phyloP scores from a whole-genome alignment of 352 stramenopile species.

The Poterioochromonas sp. region DNA sequence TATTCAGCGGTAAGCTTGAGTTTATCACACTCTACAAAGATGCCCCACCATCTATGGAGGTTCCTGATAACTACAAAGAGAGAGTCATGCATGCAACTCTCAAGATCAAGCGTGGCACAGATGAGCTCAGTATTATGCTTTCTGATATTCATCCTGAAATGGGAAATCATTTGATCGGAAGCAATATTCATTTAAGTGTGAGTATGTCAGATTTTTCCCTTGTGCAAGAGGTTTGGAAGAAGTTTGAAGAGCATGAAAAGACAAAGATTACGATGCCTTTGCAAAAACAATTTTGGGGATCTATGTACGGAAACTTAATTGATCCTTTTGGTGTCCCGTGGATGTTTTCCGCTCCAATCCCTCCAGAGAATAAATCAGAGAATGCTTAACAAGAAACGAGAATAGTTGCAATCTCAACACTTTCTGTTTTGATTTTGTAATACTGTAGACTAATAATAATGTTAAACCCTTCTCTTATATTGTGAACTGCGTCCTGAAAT shows the following conservation, averaged over 20 bases:
- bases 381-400: too few relatives aligned
- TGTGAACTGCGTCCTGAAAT: too few relatives aligned
- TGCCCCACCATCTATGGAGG: background rate
- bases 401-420: too few relatives aligned
- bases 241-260: too few relatives aligned
- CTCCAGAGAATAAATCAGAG: too few relatives aligned
- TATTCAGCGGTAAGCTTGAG: background rate
- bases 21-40: background rate
- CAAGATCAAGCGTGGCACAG: background rate
- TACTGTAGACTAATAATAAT: too few relatives aligned
- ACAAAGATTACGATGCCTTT: background rate
- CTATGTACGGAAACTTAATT: background rate
- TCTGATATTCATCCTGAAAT: background rate
- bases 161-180: background rate
- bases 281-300: conserved; percentile 18
- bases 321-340: background rate
- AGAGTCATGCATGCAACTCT: background rate
- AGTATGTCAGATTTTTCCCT: background rate
- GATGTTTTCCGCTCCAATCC: conserved; percentile 17
- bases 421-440: too few relatives aligned
- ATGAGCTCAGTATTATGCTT: conserved; percentile 28
- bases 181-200: conserved; percentile 3
- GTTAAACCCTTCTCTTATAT: too few relatives aligned
- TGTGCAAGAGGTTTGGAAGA: too few relatives aligned
- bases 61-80: background rate